Evolutionary conservation across 768 basidiomycete genomes (phyloP).

Genomic region (Agaricus blazei): DNA sequence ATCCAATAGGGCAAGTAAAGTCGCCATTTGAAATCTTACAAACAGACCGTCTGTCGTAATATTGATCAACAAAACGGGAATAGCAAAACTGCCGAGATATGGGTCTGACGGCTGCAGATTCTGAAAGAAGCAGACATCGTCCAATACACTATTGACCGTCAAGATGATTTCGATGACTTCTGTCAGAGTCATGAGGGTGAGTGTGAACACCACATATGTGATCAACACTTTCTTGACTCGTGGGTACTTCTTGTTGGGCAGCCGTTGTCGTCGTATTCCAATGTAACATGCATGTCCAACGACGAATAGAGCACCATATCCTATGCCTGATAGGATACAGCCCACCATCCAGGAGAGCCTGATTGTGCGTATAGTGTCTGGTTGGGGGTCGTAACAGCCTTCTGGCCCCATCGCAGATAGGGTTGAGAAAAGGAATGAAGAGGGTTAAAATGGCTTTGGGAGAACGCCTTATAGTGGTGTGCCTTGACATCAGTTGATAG

Average conservation of each 20-base stretch:
- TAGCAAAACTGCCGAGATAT: background rate
- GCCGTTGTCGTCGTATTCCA: background rate
- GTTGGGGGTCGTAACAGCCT: slow-evolving; percentile 15
- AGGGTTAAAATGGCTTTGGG: too few relatives aligned
- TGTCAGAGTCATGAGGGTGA: background rate
- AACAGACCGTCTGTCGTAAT: slow-evolving; percentile 1
- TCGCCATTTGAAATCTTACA: background rate
- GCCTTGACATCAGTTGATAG: too few relatives aligned
- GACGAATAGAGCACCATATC: background rate
- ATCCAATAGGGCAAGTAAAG: too few relatives aligned
- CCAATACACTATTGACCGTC: background rate
- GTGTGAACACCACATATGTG: background rate
- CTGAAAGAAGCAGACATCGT: background rate
- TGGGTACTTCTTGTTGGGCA: background rate
- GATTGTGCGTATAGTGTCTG: background rate
- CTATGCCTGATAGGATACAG: background rate
- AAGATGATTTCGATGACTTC: background rate
- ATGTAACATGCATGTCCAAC: background rate
- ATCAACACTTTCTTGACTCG: background rate
- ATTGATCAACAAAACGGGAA: background rate
- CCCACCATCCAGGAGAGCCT: background rate
- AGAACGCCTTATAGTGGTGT: too few relatives aligned
- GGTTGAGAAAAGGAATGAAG: too few relatives aligned
- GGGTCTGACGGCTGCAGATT: background rate
- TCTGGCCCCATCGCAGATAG: slow-evolving; percentile 10